Conservation (phyloP, 768 basidiomycete genomes). For the Tubosaeta sp. region DNA sequence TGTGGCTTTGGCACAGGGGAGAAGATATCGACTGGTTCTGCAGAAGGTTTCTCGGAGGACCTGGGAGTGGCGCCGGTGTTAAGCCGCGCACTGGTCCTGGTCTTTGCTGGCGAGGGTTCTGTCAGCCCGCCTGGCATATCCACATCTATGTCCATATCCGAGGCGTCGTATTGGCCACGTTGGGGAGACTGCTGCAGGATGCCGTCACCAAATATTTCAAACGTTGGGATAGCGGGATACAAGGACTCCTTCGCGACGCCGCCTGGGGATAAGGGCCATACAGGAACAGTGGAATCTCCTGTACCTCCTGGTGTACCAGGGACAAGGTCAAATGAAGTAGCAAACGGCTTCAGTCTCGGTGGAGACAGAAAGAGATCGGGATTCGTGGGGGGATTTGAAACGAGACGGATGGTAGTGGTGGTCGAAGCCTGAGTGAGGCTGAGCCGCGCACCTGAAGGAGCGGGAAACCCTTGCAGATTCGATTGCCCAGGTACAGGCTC, state of each 20-base stretch:
- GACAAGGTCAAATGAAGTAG: slow-evolving; percentile 64
- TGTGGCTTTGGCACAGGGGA: slow-evolving; percentile 33
- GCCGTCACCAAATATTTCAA: slow-evolving; percentile 30
- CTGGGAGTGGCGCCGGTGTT: slow-evolving; percentile 25
- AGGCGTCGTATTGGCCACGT: slow-evolving; percentile 20
- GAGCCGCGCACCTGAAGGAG: slow-evolving; percentile 55
- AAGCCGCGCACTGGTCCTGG: slow-evolving; percentile 3
- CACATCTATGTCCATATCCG: slow-evolving; percentile 32
- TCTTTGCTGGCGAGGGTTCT: slow-evolving; percentile 21
- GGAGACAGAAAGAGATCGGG: slow-evolving; percentile 37
- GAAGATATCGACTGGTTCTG: slow-evolving; percentile 36
- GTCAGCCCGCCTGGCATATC: slow-evolving; percentile 35
- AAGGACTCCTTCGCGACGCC: slow-evolving; percentile 24
- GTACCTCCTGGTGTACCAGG: slow-evolving; percentile 47
- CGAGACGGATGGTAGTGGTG: slow-evolving; percentile 48
- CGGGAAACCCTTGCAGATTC: slow-evolving; percentile 56
- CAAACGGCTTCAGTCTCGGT: slow-evolving; percentile 61
- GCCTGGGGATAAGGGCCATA: slow-evolving; percentile 41
- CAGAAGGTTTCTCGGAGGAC: slow-evolving; percentile 30
- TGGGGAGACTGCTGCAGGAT: slow-evolving; percentile 15
- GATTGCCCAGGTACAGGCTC: slow-evolving; percentile 58
- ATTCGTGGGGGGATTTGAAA: slow-evolving; percentile 28
- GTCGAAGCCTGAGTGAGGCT: slow-evolving; percentile 49
- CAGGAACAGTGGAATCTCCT: slow-evolving; percentile 18
- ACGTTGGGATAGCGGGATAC: slow-evolving; percentile 37